Evolutionary conservation across 345 rosid genomes (phyloP).

Genomic region (Zanthoxylum bungeanum): DNA sequence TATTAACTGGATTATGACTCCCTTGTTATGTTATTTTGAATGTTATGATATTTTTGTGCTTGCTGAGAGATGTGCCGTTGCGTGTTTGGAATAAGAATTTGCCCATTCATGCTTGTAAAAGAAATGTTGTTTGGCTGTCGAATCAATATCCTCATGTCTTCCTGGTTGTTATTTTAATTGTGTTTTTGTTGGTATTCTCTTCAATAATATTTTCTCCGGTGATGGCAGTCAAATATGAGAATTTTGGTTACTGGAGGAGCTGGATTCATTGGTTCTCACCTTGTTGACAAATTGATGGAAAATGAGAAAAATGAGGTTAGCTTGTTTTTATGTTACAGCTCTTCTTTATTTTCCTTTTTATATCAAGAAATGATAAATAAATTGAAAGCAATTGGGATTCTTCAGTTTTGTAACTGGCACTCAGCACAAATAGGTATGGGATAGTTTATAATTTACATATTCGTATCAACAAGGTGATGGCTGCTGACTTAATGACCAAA

Average conservation of each 20-base stretch:
- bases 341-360: neutral
- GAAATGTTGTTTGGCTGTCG: neutral
- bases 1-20: neutral
- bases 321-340: neutral
- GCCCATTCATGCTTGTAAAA: neutral
- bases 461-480: neutral
- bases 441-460: neutral
- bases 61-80: neutral
- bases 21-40: neutral
- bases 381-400: neutral
- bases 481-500: neutral
- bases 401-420: neutral
- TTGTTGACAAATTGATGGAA: conserved; percentile 89
- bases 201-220: conserved; percentile 10
- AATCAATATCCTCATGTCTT: neutral
- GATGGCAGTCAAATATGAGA: conserved; percentile 83
- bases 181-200: conserved; percentile 4
- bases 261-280: conserved; percentile 95
- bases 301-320: conserved; percentile 91
- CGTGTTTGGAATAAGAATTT: neutral
- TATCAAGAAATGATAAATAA: neutral
- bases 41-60: neutral
- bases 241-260: conserved; percentile 96
- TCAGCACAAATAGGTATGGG: neutral
- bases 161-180: too few relatives aligned